phyloP scores from a whole-genome alignment of 208 protist species.

The Leptomonas seymouri region DNA sequence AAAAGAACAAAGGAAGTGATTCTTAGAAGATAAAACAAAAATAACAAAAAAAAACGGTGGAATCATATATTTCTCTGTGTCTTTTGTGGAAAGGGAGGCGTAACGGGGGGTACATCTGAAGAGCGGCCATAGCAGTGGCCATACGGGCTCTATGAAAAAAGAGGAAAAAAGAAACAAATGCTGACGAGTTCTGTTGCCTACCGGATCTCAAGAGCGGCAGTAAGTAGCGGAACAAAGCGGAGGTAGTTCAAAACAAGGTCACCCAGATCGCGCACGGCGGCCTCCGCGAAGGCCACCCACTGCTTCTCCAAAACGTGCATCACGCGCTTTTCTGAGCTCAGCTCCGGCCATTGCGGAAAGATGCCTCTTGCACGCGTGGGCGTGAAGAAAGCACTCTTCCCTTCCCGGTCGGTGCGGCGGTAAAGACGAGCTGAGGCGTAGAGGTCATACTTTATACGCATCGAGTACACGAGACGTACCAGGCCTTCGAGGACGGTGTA shows the following conservation, averaged over 20 bases:
- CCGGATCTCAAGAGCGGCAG: too few species aligned
- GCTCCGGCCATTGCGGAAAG: background rate
- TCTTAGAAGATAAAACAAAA: conserved; percentile 16
- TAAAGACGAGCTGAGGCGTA: background rate
- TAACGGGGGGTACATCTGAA: background rate
- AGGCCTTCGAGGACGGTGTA: conserved; percentile 19
- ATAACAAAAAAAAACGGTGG: too few species aligned
- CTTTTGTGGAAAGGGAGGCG: conserved; percentile 7
- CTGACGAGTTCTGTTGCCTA: too few species aligned
- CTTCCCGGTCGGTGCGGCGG: background rate
- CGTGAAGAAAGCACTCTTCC: background rate
- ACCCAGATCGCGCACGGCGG: background rate
- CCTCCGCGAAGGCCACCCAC: conserved; percentile 17
- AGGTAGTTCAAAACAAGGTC: conserved; percentile 4
- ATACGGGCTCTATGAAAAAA: too few species aligned
- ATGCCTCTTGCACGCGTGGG: background rate
- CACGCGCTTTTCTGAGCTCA: background rate
- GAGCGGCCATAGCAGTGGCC: too few species aligned
- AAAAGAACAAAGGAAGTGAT: background rate
- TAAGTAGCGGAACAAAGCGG: background rate
- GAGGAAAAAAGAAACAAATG: background rate
- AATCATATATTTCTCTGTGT: too few species aligned
- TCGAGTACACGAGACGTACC: background rate
- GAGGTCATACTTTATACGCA: conserved; percentile 6
- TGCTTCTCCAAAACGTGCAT: conserved; percentile 8